Conservation (phyloP, 805 yeast species). For the Metschnikowia koreensis region DNA sequence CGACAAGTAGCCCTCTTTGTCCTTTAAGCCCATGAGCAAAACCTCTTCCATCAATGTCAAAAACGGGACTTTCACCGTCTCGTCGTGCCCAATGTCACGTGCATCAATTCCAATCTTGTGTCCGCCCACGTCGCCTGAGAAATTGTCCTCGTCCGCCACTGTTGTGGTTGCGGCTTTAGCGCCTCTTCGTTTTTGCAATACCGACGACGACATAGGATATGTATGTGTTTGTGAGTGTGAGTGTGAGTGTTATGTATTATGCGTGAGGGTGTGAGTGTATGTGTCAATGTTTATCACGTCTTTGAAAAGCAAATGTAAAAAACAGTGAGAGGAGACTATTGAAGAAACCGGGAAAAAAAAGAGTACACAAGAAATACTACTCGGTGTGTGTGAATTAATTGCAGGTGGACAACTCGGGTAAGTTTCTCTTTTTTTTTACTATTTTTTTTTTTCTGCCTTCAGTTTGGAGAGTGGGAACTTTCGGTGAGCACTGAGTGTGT, state of each 20-base stretch:
- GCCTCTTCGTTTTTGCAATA: slow-evolving; percentile 77
- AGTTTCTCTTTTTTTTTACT: too few relatives aligned
- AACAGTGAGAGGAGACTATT: too few relatives aligned
- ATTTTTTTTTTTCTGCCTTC: too few relatives aligned
- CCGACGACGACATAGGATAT: slow-evolving; percentile 36
- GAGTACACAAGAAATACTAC: too few relatives aligned
- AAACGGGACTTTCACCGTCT: slow-evolving; percentile 53
- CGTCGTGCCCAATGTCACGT: slow-evolving; percentile 50
- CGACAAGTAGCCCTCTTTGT: slow-evolving; percentile 91
- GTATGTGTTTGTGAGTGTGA: neutral
- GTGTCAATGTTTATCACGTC: too few relatives aligned
- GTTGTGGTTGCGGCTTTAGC: slow-evolving; percentile 14
- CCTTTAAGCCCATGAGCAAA: slow-evolving; percentile 86
- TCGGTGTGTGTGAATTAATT: too few relatives aligned
- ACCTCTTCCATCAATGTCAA: slow-evolving; percentile 97
- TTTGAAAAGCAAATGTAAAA: too few relatives aligned
- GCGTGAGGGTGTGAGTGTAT: neutral
- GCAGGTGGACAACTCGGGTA: too few relatives aligned
- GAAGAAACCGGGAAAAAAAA: too few relatives aligned
- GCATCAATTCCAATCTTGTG: slow-evolving; percentile 85
- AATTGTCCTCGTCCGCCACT: slow-evolving; percentile 20
- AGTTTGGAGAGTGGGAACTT: neutral
- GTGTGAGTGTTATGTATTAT: neutral
- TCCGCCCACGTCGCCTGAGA: slow-evolving; percentile 20
- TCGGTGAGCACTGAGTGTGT: neutral